phyloP scores from a whole-genome alignment of 2,329 filamentous ascomycete species.

The Tolypocladium tropicale region DNA sequence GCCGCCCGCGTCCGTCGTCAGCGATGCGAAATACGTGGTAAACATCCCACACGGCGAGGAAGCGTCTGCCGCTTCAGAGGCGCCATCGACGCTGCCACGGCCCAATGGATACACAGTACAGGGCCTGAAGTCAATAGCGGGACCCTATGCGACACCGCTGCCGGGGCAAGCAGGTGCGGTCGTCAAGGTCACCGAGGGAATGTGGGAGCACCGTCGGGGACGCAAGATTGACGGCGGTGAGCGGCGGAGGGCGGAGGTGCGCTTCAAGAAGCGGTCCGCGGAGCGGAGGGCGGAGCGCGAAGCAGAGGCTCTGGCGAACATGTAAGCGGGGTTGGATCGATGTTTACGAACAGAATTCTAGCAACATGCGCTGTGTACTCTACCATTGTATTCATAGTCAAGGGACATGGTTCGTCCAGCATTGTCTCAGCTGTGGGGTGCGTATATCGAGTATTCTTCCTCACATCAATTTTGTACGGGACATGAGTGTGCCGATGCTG shows the following conservation, averaged over 20 bases:
- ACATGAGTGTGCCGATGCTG: neutral
- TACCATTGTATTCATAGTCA: neutral
- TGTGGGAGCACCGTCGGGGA: conserved; percentile 85
- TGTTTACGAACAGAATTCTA: conserved; percentile 12
- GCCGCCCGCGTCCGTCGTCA: conserved; percentile 21
- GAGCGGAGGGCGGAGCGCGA: conserved; percentile 63
- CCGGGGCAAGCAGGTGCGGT: conserved; percentile 54
- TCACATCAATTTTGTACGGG: no score
- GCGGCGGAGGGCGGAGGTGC: conserved; percentile 73
- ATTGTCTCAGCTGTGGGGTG: neutral
- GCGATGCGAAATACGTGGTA: conserved; percentile 41
- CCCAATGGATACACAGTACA: conserved; percentile 50
- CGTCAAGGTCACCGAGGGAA: conserved; percentile 67
- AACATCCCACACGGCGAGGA: conserved; percentile 40
- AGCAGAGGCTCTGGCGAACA: conserved; percentile 22
- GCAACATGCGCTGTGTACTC: neutral
- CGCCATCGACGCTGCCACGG: conserved; percentile 13
- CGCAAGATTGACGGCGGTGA: conserved; percentile 96
- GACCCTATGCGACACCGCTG: conserved; percentile 61
- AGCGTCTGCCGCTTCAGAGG: conserved; percentile 13
- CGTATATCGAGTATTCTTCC: neutral
- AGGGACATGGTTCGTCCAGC: neutral
- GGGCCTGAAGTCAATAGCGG: conserved; percentile 59
- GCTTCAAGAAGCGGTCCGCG: conserved; percentile 73
- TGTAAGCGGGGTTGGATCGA: conserved; percentile 13